Evolutionary conservation across 371 early-diverging fungal species (phyloP).

Genomic region (Mucor velutinosus): DNA sequence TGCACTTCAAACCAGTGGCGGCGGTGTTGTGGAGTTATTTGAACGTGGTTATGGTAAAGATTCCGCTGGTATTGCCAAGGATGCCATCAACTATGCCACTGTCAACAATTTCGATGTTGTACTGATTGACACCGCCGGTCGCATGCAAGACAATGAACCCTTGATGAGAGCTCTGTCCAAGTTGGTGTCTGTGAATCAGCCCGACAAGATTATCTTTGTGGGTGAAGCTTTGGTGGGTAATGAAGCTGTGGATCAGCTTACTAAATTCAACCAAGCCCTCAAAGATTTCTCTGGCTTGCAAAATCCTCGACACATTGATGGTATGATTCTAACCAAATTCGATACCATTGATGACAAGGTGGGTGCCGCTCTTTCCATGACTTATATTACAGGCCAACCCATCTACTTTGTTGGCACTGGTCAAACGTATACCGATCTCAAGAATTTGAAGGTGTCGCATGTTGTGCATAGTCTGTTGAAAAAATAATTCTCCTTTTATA

Average conservation of each 20-base stretch:
- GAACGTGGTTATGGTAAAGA: conserved; percentile 99
- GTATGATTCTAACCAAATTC: conserved; percentile 97
- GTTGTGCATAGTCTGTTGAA: conserved; percentile 84
- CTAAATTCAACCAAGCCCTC: conserved; percentile 97
- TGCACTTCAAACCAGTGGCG: conserved; percentile 71
- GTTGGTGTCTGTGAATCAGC: conserved; percentile 92
- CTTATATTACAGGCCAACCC: conserved; percentile 95
- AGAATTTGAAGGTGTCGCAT: conserved; percentile 83
- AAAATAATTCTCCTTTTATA: conserved; percentile 35
- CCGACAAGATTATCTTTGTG: conserved; percentile 98
- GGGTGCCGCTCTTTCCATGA: conserved; percentile 98
- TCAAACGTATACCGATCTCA: conserved; percentile 97
- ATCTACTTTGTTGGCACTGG: conserved; percentile 99
- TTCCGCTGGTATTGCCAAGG: conserved; percentile 97
- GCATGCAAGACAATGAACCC: conserved; percentile 99
- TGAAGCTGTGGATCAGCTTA: conserved; percentile 97
- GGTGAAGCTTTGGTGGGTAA: conserved; percentile 99
- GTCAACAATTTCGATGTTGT: conserved; percentile 93
- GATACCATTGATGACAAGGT: conserved; percentile 99
- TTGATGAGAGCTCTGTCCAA: conserved; percentile 97
- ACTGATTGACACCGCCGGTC: conserved; percentile 98
- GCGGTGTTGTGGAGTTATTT: conserved; percentile 86
- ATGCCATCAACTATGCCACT: conserved; percentile 84
- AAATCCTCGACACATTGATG: conserved; percentile 92
- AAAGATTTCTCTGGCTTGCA: conserved; percentile 83